Evolutionary conservation across 768 basidiomycete species (phyloP), one percentile per base, ranked within the genome.

Genomic region (Kwoniella bestiolae): DNA sequence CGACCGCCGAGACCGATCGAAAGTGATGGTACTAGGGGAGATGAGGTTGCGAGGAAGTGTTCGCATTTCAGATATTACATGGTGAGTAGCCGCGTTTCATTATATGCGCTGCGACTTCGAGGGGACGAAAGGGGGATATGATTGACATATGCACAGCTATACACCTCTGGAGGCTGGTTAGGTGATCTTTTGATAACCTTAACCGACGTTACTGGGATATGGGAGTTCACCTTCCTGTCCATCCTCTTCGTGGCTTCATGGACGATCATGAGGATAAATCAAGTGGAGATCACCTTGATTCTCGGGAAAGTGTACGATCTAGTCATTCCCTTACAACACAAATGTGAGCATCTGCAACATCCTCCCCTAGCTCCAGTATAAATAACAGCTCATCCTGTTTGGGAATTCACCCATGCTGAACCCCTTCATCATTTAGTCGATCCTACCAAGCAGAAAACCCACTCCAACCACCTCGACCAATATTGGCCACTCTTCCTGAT

Each of bases 401-500:
- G n/a, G n/a, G n/a, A n/a, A n/a, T n/a, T n/a, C n/a, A n/a, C n/a
- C n/a, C n/a, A n/a, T n/a, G n/a, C n/a, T n/a, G n/a, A n/a, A n/a
- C n/a, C n/a, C n/a, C n/a, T n/a, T n/a, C n/a, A n/a, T n/a, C n/a
- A n/a, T 26, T 18, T n/a, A 56, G 63, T 58, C 35, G 35, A 67
- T 23, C 49, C 64, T 5, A 16, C 28, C 3, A 50, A 60, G 50
- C 41, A 60, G 18, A 23, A 14, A 16, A 45, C 49, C 3, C 67
- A 68, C 32, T 26, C 12, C 1, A 21, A 63, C 18, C 75, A 76
- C 49, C 65, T 73, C 7, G 61, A 66, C n/a, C 57, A 56, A n/a
- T 76, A 76, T 49, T 73, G 72, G 75, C 69, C 65, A 9, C 23
- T 76, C 23, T 68, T 67, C 46, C 45, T 62, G 21, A 35, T 73